These are phyloP conservation scores for Spergularia marina DNA, from an alignment of 148 eudicot genomes.

Conservation along the genomic window DNA sequence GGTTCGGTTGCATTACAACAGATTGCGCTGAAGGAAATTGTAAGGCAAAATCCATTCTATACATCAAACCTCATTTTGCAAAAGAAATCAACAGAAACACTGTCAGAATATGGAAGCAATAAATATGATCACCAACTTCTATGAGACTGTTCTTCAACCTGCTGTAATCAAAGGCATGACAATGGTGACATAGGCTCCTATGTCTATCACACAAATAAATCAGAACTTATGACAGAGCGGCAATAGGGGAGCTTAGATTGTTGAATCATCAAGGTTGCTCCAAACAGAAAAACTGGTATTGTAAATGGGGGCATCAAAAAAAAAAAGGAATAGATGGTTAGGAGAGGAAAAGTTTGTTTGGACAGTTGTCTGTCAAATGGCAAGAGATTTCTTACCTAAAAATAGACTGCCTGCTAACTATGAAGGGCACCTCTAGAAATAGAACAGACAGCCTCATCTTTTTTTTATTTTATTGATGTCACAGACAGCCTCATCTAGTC, in stretches of 20 bases:
- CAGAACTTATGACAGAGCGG: neutral
- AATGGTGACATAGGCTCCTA: neutral
- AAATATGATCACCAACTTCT: neutral
- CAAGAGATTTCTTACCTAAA: conserved; percentile 9
- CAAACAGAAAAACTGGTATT: neutral
- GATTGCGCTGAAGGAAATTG: conserved; percentile 11
- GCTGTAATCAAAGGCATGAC: neutral
- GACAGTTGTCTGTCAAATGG: neutral
- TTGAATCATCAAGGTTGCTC: conserved; percentile 16
- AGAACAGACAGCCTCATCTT: neutral
- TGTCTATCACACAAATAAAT: neutral
- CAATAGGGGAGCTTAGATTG: neutral
- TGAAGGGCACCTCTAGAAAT: neutral
- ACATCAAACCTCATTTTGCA: neutral
- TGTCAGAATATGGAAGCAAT: neutral
- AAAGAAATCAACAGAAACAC: neutral
- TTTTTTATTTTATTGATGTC: too few relatives aligned
- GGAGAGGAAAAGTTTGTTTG: neutral
- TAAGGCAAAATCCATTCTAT: conserved; percentile 7
- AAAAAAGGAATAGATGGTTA: neutral
- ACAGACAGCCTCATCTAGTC: neutral
- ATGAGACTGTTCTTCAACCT: neutral
- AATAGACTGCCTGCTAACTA: conserved; percentile 9
- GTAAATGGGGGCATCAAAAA: conserved; percentile 20
- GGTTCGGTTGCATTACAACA: neutral